phyloP scores from a whole-genome alignment of 768 basidiomycete genomes.

The Thelephora ganbajun region DNA sequence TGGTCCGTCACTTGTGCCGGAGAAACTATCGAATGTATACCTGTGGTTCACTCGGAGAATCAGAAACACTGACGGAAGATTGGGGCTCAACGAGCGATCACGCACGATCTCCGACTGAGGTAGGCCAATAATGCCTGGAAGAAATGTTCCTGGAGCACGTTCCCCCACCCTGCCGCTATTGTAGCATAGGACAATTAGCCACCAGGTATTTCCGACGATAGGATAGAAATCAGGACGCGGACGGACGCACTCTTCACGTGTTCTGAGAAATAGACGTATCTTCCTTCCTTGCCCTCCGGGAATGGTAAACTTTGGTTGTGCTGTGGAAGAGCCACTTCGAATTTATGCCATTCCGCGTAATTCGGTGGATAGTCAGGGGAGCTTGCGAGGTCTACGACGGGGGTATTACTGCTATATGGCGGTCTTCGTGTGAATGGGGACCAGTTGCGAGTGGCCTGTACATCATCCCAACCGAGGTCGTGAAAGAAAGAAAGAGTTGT shows the following conservation, averaged over 20 bases:
- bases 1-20: background rate
- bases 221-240: background rate
- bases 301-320: constrained; percentile 11
- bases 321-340: constrained; percentile 16
- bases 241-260: constrained; percentile 9
- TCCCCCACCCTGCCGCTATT: background rate
- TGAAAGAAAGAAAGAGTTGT: too few species aligned
- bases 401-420: background rate
- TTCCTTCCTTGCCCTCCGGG: constrained; percentile 13
- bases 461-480: too few species aligned
- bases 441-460: too few species aligned
- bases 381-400: constrained; percentile 2
- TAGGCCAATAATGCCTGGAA: background rate
- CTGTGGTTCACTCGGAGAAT: background rate
- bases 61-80: background rate
- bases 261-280: constrained; percentile 10
- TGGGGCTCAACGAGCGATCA: background rate
- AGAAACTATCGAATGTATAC: background rate
- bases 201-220: background rate
- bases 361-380: constrained; percentile 12
- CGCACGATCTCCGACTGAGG: background rate
- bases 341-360: constrained; percentile 13
- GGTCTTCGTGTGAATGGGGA: too few species aligned
- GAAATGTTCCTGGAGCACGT: background rate
- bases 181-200: background rate